Conservation (phyloP, 192 early-diverging fungal genomes). For the Coemansia sp. region DNA sequence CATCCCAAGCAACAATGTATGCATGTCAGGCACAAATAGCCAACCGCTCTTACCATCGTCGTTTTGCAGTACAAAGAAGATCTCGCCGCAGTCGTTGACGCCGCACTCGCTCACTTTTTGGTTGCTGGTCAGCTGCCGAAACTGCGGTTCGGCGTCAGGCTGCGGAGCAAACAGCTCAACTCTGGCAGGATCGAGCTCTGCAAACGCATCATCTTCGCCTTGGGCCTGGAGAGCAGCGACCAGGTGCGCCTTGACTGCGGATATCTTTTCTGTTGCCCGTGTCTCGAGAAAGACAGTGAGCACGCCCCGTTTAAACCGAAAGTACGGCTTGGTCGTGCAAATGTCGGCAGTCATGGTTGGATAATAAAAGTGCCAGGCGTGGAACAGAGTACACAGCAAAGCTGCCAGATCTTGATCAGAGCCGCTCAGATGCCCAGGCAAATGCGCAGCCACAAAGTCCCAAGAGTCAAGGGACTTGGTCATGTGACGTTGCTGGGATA, state of each 20-base stretch:
- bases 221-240: constrained; percentile 26
- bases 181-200: background rate
- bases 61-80: constrained; percentile 27
- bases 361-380: no score
- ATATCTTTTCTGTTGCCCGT: constrained; percentile 6
- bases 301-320: constrained; percentile 35
- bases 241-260: constrained; percentile 16
- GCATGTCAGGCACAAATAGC: no score
- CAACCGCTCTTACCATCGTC: constrained; percentile 9
- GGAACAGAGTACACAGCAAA: no score
- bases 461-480: background rate
- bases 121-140: background rate
- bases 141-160: background rate
- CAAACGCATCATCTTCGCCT: constrained; percentile 12
- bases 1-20: background rate
- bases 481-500: background rate
- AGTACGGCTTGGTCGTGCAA: constrained; percentile 20
- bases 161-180: constrained; percentile 20
- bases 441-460: background rate
- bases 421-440: no score
- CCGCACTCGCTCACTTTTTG: constrained; percentile 6
- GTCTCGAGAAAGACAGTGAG: constrained; percentile 37
- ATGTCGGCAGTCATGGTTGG: constrained; percentile 30
- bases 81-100: constrained; percentile 18
- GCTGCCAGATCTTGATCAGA: no score